Base-by-base conservation (phyloP, 768 basidiomycete genomes). In the Suillus paluster region DNA sequence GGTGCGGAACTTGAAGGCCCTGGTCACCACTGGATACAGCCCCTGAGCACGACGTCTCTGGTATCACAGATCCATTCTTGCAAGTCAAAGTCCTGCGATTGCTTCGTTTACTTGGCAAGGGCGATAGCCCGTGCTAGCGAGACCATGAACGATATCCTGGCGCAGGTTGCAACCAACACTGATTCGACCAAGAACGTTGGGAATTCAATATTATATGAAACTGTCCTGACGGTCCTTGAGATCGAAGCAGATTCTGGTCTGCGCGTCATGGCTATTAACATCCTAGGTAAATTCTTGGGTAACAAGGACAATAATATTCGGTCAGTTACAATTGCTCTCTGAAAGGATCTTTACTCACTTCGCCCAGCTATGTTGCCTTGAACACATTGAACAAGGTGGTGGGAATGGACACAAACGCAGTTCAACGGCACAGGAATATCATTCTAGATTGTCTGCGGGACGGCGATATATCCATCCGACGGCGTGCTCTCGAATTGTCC, bases 391-490 rank as follows among this genome's bases (percentile, higher is more conserved):
- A 97, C 82, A 98, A 99, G 74, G 97, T 99, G 41, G 97, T 99
- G 8, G 85, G 92, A 10, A 95, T 99, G 83, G 96, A 98, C 75
- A 99, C 97, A 12, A 95, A 93, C 75, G 97, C 97, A 19, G 97
- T 99, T 1, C 97, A 98, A 75, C 89, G 97, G 25, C 97, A 99
- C 75, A 91, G 95, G 27, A 95, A 97, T 75, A 99, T 94, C 67
- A 98, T 99, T 66, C 87, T 99, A n/a, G 97, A 99, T 74, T 99
- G 97, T 79, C 80, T 99, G 42, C 90, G 97, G n/a, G 97, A 99
- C 67, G 97, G 97, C 11, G 97, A 99, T 68, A 98, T 99, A 60
- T 99, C 97, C 11, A 99, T 99, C 72, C 89, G 97, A 38, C 89
- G 97, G 48, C 90, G 97, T 60, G 97, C 97, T 1, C 86, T 99